These are phyloP conservation scores for Penicillium fimorum DNA, from an alignment of 495 filamentous ascomycete species.

Conservation along the genomic window DNA sequence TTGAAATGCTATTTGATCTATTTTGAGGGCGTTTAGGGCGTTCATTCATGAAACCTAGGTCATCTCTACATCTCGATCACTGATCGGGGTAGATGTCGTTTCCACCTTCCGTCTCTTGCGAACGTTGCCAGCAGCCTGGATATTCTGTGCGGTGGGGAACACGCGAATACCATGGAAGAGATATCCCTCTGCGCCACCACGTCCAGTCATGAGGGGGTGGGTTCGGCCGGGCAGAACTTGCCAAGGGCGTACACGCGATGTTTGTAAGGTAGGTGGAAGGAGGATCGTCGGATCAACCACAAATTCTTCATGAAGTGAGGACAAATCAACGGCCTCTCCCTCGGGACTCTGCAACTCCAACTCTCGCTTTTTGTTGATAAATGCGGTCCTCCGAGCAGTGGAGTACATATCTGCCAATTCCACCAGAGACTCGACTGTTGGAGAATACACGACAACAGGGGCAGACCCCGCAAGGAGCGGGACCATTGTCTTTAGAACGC, in stretches of 20 bases:
- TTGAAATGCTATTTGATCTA: conserved; percentile 9
- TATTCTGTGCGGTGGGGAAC: conserved; percentile 69
- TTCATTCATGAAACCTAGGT: conserved; percentile 17
- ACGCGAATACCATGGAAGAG: conserved; percentile 82
- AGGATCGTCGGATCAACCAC: conserved; percentile 79
- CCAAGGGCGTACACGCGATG: conserved; percentile 69
- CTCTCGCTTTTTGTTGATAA: conserved; percentile 48
- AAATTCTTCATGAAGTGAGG: conserved; percentile 66
- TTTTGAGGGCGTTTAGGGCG: conserved; percentile 4
- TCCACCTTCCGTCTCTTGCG: conserved; percentile 43
- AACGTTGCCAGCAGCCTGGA: conserved; percentile 78
- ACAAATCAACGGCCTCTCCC: conserved; percentile 30
- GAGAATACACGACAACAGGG: conserved; percentile 78
- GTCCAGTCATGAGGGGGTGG: conserved; percentile 87
- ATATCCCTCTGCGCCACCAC: conserved; percentile 87
- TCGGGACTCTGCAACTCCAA: conserved; percentile 23
- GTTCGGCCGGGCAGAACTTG: conserved; percentile 91
- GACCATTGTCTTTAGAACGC: conserved; percentile 67
- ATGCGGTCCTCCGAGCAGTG: conserved; percentile 70
- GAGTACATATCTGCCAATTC: conserved; percentile 77
- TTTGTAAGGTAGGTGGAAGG: conserved; percentile 77
- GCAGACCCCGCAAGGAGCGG: conserved; percentile 82
- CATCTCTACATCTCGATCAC: conserved; percentile 38
- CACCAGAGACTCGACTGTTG: conserved; percentile 72
- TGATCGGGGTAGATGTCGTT: conserved; percentile 24